Conservation (phyloP, 2,329 filamentous ascomycete genomes). For the Sarocladium kiliense region DNA sequence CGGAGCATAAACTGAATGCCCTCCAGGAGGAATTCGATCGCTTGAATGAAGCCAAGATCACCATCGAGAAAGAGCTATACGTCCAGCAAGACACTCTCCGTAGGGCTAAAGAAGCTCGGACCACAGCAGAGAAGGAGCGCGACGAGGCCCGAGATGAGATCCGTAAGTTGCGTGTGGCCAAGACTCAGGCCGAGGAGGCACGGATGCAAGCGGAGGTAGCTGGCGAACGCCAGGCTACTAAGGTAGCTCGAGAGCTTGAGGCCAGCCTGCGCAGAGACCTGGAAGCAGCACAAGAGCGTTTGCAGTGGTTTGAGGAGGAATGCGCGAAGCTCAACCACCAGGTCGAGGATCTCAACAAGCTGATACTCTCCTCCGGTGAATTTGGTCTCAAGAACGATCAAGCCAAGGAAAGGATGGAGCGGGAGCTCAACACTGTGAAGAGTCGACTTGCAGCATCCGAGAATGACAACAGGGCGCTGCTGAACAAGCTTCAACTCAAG, state of each 20-base stretch:
- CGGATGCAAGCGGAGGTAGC: slow-evolving; percentile 75
- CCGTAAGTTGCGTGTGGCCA: slow-evolving; percentile 74
- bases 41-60: slow-evolving; percentile 92
- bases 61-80: slow-evolving; percentile 96
- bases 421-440: slow-evolving; percentile 86
- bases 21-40: slow-evolving; percentile 81
- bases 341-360: slow-evolving; percentile 79
- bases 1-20: slow-evolving; percentile 79
- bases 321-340: slow-evolving; percentile 70
- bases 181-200: slow-evolving; percentile 79
- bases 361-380: slow-evolving; percentile 83
- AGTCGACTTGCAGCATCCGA: slow-evolving; percentile 86
- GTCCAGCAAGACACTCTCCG: slow-evolving; percentile 88
- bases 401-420: slow-evolving; percentile 86
- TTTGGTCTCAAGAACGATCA: slow-evolving; percentile 90
- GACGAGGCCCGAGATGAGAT: slow-evolving; percentile 87
- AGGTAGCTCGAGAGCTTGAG: slow-evolving; percentile 75
- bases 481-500: slow-evolving; percentile 97
- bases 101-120: slow-evolving; percentile 75
- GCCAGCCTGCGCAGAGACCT: slow-evolving; percentile 73
- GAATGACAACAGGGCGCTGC: slow-evolving; percentile 89
- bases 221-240: slow-evolving; percentile 74
- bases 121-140: slow-evolving; percentile 76
- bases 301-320: slow-evolving; percentile 76
- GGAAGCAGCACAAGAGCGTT: slow-evolving; percentile 68